phyloP scores from a whole-genome alignment of 164 flowering plant genomes.

The Buxus sempervirens region DNA sequence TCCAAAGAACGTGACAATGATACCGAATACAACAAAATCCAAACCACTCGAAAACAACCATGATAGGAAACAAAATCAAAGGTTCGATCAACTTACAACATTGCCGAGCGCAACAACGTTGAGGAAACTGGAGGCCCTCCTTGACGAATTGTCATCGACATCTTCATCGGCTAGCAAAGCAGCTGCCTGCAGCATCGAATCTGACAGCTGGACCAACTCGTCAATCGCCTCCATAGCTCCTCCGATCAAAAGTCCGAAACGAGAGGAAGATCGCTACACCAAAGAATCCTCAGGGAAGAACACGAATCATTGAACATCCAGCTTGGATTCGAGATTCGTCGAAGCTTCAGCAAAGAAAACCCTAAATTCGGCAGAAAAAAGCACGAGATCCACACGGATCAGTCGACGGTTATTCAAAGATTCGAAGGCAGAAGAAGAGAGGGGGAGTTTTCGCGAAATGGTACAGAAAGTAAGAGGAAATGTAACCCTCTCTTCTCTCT shows the following conservation, averaged over 20 bases:
- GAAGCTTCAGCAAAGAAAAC: background rate
- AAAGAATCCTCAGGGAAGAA: no score
- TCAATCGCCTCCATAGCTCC: conserved; percentile 88
- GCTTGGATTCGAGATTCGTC: background rate
- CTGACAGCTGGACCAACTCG: conserved; percentile 74
- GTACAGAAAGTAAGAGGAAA: background rate
- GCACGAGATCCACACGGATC: background rate
- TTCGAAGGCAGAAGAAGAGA: background rate
- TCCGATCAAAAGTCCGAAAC: background rate
- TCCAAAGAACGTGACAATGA: conserved; percentile 6
- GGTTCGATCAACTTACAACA: conserved; percentile 54
- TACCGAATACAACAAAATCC: background rate
- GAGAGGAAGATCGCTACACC: background rate
- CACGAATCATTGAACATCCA: no score
- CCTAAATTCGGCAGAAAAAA: background rate
- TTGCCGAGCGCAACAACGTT: conserved; percentile 93
- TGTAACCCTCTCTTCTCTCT: background rate
- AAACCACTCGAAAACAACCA: conserved; percentile 1
- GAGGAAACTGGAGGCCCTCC: conserved; percentile 72
- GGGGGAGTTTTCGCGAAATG: background rate
- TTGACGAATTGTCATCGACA: conserved; percentile 59
- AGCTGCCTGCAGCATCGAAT: conserved; percentile 83
- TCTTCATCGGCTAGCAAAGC: conserved; percentile 92
- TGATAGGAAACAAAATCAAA: background rate
- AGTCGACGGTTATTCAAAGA: background rate